Evolutionary conservation across 2,329 filamentous ascomycete genomes (phyloP), one percentile per base, ranked within the genome.

Genomic region (Mycosphaerella sp.): DNA sequence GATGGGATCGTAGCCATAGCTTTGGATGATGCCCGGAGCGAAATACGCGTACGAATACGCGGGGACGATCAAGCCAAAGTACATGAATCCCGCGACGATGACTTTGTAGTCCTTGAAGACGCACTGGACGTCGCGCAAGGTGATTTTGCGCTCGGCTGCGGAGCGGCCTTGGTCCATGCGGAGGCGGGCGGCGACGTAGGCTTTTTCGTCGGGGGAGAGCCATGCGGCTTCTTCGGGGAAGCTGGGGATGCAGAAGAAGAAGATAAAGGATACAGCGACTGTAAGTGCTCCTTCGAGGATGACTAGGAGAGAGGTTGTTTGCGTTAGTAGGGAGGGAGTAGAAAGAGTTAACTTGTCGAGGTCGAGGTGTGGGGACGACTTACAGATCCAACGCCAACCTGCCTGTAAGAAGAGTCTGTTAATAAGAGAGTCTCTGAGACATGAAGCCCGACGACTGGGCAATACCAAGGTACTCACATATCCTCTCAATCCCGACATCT

Each of bases 321-420:
- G 26, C 26, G 26, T 26, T 26, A 26, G 26, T 17, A 17, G 1
- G 14, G 26, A 26, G 26, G 26, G 26, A 26, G 4, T 26, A 4
- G 26, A 26, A 26, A 17, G 26, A 26, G 26, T 26, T 1, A 26
- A 26, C 4, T 6, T 26, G 14, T 6, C 26, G 26, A 26, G 26
- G 26, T 26, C 26, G 26, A 26, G 26, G 26, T 26, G 4, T 26
- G 26, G 26, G 14, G 14, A 17, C 91, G n/a, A 51, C 51, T 49
- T 31, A 51, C 47, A 51, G 43, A 60, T 59, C 85, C 86, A 91
- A 51, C 87, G 76, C 88, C 88, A 93, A 8, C 85, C 87, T 1
- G 70, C 63, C 64, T 91, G 14, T 17, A 17, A 93, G 21, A 39
- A 39, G 26, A 26, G 26, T 4, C 26, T 17, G 6, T 39, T 39